phyloP scores from a whole-genome alignment of 1,284 basidiomycete genomes.

The Ganoderma multipileum region DNA sequence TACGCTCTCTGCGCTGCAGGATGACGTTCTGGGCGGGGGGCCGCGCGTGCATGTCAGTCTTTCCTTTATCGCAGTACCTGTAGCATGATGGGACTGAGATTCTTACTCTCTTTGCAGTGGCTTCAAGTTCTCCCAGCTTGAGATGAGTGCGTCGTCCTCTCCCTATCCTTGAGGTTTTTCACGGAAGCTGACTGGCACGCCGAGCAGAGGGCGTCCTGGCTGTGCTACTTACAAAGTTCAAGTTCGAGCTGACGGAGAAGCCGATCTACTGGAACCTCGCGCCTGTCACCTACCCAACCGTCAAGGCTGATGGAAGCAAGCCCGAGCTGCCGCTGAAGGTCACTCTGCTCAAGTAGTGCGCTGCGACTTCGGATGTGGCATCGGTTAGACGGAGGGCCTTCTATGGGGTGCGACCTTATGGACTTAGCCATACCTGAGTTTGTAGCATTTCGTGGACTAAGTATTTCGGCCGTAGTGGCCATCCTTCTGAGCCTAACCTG shows the following conservation, averaged over 20 bases:
- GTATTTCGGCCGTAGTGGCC: too few species aligned
- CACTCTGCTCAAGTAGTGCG: slow-evolving; percentile 37
- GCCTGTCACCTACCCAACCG: slow-evolving; percentile 20
- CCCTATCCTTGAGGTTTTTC: neutral
- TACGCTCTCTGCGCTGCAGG: neutral
- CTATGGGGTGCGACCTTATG: too few species aligned
- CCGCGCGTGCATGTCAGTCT: slow-evolving; percentile 12
- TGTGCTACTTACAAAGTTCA: slow-evolving; percentile 24
- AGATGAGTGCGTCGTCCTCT: slow-evolving; percentile 4
- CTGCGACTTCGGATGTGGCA: too few species aligned
- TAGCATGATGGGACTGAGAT: slow-evolving; percentile 17
- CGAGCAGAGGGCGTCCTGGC: slow-evolving; percentile 29
- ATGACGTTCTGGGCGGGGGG: slow-evolving; percentile 8
- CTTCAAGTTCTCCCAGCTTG: slow-evolving; percentile 16
- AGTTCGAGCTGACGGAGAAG: slow-evolving; percentile 22
- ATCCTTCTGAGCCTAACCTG: too few species aligned
- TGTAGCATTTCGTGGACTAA: too few species aligned
- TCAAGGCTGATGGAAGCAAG: neutral
- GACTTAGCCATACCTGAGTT: too few species aligned
- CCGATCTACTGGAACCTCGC: slow-evolving; percentile 26
- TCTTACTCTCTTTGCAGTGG: neutral
- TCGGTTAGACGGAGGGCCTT: too few species aligned
- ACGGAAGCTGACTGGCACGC: neutral
- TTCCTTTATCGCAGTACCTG: slow-evolving; percentile 8
- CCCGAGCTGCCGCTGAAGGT: slow-evolving; percentile 15